phyloP scores from a whole-genome alignment of 176 grass and related monocot species.

The Bolboschoenus planiculmis region DNA sequence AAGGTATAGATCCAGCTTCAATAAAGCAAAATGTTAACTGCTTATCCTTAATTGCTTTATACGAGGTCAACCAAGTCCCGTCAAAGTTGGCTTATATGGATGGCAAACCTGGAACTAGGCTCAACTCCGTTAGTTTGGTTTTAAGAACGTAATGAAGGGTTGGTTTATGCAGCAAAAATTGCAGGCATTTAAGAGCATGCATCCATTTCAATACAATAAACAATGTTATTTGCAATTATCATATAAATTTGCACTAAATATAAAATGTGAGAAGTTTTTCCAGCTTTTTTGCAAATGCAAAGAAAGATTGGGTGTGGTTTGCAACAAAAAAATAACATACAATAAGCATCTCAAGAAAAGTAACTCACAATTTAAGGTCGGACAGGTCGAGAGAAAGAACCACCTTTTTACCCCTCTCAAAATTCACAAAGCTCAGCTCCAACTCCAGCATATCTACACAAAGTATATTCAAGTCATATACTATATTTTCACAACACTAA shows the following conservation, averaged over 20 bases:
- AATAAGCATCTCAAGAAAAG: not conserved
- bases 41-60: not conserved
- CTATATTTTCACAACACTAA: not conserved
- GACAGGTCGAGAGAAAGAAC: conserved; percentile 56
- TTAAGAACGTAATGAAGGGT: not conserved
- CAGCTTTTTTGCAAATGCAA: not conserved
- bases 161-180: not conserved
- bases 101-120: not conserved
- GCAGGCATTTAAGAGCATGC: not conserved
- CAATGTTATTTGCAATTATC: not conserved
- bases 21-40: not conserved
- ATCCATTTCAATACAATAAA: not conserved
- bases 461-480: conserved; percentile 27
- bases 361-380: conserved; percentile 62
- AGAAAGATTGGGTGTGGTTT: not conserved
- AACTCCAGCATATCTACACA: conserved; percentile 52
- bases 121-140: not conserved
- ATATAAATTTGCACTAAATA: not conserved
- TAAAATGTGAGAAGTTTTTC: not conserved
- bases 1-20: not conserved
- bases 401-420: conserved; percentile 46
- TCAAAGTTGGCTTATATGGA: not conserved
- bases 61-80: not conserved
- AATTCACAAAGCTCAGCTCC: conserved; percentile 50
- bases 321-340: not conserved